Evolutionary conservation across 192 early-diverging fungal genomes (phyloP).

Genomic region (Mortierella alpina): DNA sequence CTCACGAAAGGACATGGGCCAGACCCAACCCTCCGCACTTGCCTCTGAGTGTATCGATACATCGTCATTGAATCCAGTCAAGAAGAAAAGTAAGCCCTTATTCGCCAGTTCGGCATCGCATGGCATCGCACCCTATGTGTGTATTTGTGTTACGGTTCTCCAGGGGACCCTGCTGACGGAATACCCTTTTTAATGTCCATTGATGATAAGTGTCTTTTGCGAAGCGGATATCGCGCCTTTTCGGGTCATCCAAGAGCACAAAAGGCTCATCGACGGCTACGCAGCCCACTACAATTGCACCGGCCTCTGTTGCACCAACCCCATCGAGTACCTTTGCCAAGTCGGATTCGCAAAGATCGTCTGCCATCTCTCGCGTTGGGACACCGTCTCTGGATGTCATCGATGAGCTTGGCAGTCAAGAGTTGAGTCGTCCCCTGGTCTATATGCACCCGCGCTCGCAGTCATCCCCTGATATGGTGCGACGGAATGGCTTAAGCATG

Average conservation of each 20-base stretch:
- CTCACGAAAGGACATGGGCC: slow-evolving; percentile 15
- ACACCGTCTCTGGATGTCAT: slow-evolving; percentile 17
- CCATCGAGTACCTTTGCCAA: slow-evolving; percentile 1
- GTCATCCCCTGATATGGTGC: slow-evolving; percentile 3
- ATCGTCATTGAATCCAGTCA: not conserved
- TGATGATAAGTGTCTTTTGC: slow-evolving; percentile 13
- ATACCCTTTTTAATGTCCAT: not conserved
- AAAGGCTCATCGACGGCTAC: slow-evolving; percentile 7
- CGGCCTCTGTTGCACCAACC: slow-evolving; percentile 2
- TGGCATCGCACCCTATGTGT: too few relatives aligned
- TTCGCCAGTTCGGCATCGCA: too few relatives aligned
- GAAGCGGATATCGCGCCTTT: slow-evolving; percentile 29
- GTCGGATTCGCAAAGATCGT: not conserved
- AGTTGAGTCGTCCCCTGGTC: not conserved
- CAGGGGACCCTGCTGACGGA: too few relatives aligned
- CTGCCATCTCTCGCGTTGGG: not conserved
- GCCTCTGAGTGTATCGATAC: not conserved
- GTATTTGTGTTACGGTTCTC: too few relatives aligned
- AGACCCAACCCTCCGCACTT: slow-evolving; percentile 1
- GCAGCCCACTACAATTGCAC: not conserved
- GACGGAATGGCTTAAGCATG: not conserved
- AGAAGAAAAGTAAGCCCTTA: slow-evolving; percentile 19
- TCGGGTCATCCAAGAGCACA: slow-evolving; percentile 22
- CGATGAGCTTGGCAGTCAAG: slow-evolving; percentile 4
- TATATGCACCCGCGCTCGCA: slow-evolving; percentile 9